These are phyloP conservation scores for Eucalyptus regnans DNA, from an alignment of 345 rosid genomes.

Conservation along the genomic window DNA sequence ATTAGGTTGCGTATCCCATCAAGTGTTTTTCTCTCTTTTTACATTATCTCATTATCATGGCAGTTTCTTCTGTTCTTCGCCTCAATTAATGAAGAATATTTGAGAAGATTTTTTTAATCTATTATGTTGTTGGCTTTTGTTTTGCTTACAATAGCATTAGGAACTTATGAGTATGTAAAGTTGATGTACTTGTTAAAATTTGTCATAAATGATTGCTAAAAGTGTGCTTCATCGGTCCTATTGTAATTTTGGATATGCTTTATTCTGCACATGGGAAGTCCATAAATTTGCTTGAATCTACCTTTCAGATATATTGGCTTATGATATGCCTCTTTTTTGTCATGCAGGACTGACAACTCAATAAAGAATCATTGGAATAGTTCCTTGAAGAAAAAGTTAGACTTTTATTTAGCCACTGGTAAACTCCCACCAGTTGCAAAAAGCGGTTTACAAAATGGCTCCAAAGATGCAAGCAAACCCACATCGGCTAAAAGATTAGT, in stretches of 20 bases:
- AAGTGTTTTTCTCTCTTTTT: neutral
- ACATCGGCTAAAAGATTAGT: constrained; percentile 9
- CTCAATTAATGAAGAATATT: neutral
- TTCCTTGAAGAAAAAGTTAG: constrained; percentile 87
- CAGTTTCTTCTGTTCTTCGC: neutral
- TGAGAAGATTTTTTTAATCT: neutral
- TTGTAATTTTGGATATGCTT: neutral
- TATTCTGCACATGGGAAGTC: neutral
- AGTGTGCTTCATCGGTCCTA: neutral
- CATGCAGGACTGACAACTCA: constrained; percentile 82
- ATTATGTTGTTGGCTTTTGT: neutral
- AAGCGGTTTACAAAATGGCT: constrained; percentile 29
- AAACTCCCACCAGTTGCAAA: constrained; percentile 52
- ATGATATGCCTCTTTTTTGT: neutral
- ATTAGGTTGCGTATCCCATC: neutral
- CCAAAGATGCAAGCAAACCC: constrained; percentile 11
- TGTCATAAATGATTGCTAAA: neutral
- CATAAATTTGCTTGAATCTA: neutral
- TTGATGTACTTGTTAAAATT: neutral
- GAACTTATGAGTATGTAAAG: neutral
- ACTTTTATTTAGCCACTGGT: constrained; percentile 62
- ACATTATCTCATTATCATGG: neutral
- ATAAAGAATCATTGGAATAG: constrained; percentile 99
- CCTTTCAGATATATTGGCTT: neutral
- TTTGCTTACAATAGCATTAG: neutral